phyloP scores from a whole-genome alignment of 2,329 filamentous ascomycete genomes.

The Tolypocladium album region DNA sequence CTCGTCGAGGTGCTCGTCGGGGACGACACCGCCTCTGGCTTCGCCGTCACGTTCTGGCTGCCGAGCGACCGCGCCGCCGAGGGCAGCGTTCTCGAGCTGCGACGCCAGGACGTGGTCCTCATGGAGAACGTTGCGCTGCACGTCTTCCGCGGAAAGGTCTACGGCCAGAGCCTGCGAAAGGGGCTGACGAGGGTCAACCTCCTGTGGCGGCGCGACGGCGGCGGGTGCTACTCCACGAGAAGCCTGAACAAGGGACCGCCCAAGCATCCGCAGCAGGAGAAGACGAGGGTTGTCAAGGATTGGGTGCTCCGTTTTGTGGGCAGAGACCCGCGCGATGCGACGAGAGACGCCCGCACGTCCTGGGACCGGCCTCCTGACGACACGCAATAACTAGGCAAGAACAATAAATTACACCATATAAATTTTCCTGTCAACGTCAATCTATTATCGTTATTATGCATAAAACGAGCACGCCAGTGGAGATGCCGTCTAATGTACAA shows the following conservation, averaged over 20 bases:
- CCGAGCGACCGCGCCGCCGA: constrained; percentile 22
- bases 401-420: neutral
- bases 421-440: too few species aligned
- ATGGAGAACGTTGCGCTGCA: constrained; percentile 70
- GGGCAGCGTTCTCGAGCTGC: constrained; percentile 33
- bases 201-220: constrained; percentile 41
- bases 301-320: constrained; percentile 68
- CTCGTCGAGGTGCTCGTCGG: constrained; percentile 72
- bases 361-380: constrained; percentile 32
- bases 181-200: constrained; percentile 60
- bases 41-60: constrained; percentile 80
- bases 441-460: neutral
- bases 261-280: constrained; percentile 43
- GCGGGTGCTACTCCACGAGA: constrained; percentile 45
- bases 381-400: constrained; percentile 17
- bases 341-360: constrained; percentile 9
- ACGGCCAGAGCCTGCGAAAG: constrained; percentile 70
- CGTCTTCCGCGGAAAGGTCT: constrained; percentile 65
- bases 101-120: constrained; percentile 66
- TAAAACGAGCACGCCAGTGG: neutral
- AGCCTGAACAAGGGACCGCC: constrained; percentile 28
- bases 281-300: constrained; percentile 56
- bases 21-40: constrained; percentile 74
- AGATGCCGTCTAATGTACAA: neutral
- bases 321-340: constrained; percentile 13